Conservation (phyloP, 2,329 filamentous ascomycete genomes). For the Aureobasidium sp. region DNA sequence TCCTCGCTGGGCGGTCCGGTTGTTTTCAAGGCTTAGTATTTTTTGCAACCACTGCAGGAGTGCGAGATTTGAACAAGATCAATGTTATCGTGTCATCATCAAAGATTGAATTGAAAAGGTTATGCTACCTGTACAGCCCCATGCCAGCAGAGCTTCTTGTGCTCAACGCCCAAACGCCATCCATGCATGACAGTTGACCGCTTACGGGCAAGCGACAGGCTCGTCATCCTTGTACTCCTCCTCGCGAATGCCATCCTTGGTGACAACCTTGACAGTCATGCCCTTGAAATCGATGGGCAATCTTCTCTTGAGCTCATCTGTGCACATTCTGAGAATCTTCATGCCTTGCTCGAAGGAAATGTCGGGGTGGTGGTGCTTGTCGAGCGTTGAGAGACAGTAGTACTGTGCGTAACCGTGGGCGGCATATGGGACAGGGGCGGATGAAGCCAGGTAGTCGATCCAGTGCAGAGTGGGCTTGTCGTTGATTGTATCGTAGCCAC, state of each 20-base stretch:
- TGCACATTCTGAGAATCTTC: conserved; percentile 90
- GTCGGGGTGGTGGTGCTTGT: conserved; percentile 97
- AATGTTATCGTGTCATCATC: conserved; percentile 6
- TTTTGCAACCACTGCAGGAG: not conserved
- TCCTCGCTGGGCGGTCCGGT: not conserved
- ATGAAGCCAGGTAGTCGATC: conserved; percentile 90
- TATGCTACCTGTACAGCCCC: conserved; percentile 12
- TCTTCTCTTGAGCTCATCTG: conserved; percentile 91
- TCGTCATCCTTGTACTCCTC: conserved; percentile 67
- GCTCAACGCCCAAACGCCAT: conserved; percentile 11
- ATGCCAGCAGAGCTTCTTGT: conserved; percentile 2
- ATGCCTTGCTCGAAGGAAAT: conserved; percentile 83
- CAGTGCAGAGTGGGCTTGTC: conserved; percentile 90
- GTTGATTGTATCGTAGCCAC: conserved; percentile 86
- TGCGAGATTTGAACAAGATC: not conserved
- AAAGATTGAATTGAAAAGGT: conserved; percentile 8
- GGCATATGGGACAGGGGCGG: conserved; percentile 85
- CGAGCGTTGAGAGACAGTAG: conserved; percentile 94
- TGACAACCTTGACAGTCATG: conserved; percentile 78
- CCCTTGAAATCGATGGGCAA: conserved; percentile 99
- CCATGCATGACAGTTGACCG: conserved; percentile 5
- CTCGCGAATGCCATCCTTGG: conserved; percentile 83
- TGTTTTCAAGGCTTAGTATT: not conserved
- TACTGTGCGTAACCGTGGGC: conserved; percentile 99
- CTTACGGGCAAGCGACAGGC: conserved; percentile 10